Evolutionary conservation across 768 basidiomycete species (phyloP).

Genomic region (Tricholomella constricta): DNA sequence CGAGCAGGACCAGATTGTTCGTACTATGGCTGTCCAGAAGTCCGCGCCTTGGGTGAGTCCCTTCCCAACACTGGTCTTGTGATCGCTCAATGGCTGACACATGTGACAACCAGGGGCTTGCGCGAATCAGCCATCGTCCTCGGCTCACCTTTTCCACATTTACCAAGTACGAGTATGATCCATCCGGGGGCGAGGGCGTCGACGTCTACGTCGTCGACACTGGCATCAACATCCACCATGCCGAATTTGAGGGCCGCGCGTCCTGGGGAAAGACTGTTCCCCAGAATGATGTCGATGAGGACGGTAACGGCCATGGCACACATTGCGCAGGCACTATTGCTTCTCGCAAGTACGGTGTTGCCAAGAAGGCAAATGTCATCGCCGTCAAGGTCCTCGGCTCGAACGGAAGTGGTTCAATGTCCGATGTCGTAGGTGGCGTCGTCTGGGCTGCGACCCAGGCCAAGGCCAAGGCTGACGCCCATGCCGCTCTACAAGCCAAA

Average conservation of each 20-base stretch:
- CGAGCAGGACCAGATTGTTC: conserved; percentile 94
- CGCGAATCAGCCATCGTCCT: conserved; percentile 87
- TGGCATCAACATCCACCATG: conserved; percentile 85
- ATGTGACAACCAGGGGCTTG: conserved; percentile 70
- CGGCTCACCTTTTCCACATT: conserved; percentile 81
- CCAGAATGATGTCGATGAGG: conserved; percentile 76
- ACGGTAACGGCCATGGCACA: conserved; percentile 94
- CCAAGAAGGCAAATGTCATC: conserved; percentile 86
- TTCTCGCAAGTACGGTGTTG: conserved; percentile 92
- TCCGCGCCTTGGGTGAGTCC: conserved; percentile 82
- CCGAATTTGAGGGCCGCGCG: conserved; percentile 88
- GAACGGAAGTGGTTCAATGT: conserved; percentile 93
- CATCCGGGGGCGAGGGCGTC: conserved; percentile 84
- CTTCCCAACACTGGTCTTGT: not conserved
- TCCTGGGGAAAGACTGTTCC: conserved; percentile 95
- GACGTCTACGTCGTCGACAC: conserved; percentile 90
- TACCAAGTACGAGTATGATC: conserved; percentile 74
- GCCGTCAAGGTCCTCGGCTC: conserved; percentile 95
- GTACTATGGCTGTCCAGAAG: conserved; percentile 66
- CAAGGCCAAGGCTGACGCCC: conserved; percentile 51
- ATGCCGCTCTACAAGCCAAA: conserved; percentile 65
- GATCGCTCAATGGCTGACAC: conserved; percentile 16
- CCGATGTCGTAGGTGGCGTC: conserved; percentile 90
- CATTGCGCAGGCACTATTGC: conserved; percentile 97
- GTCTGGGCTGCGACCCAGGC: conserved; percentile 69